A percentile compares a stretch with the other conserved stretches of the same genome.
phyloP scores from a whole-genome alignment of 2,329 filamentous ascomycete species.

The Graphilbum fragrans region DNA sequence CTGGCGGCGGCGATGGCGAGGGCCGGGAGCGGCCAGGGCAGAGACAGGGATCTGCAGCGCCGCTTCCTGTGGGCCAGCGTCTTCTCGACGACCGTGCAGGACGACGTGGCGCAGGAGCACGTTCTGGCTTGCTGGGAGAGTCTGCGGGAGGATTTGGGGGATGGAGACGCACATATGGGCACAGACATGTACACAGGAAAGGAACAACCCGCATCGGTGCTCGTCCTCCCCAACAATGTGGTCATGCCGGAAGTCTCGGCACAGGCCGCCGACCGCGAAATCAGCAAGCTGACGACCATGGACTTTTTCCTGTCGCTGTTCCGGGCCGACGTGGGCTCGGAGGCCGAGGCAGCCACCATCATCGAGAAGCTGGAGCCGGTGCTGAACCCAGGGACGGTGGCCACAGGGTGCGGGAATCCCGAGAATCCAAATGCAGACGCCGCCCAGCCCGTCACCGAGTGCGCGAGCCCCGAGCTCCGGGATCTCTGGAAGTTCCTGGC shows the following conservation, averaged over 20 bases:
- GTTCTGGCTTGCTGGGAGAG: neutral
- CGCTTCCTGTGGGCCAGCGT: constrained; percentile 48
- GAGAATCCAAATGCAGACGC: no score
- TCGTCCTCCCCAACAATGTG: constrained; percentile 69
- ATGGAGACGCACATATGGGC: no score
- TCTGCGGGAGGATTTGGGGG: neutral
- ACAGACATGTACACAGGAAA: no score
- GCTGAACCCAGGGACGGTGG: constrained; percentile 57
- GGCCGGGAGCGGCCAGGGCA: constrained; percentile 5
- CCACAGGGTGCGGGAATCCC: constrained; percentile 16
- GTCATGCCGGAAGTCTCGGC: constrained; percentile 80
- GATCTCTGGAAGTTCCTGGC: constrained; percentile 81
- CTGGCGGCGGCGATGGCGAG: constrained; percentile 33
- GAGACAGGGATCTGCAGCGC: constrained; percentile 28
- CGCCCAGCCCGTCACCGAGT: constrained; percentile 33
- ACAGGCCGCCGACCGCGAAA: constrained; percentile 76
- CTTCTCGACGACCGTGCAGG: constrained; percentile 34
- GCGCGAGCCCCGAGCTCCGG: constrained; percentile 44
- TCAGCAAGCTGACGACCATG: constrained; percentile 86
- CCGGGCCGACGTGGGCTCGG: constrained; percentile 64
- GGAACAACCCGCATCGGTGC: constrained; percentile 28
- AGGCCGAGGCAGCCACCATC: constrained; percentile 66
- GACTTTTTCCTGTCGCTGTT: constrained; percentile 92
- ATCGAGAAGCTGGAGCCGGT: constrained; percentile 92
- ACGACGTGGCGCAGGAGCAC: constrained; percentile 23